A percentile compares a stretch with the other conserved stretches of the same genome.
These are phyloP conservation scores for Gloeostereum incarnatum DNA, from an alignment of 768 basidiomycete genomes.

Conservation along the genomic window DNA sequence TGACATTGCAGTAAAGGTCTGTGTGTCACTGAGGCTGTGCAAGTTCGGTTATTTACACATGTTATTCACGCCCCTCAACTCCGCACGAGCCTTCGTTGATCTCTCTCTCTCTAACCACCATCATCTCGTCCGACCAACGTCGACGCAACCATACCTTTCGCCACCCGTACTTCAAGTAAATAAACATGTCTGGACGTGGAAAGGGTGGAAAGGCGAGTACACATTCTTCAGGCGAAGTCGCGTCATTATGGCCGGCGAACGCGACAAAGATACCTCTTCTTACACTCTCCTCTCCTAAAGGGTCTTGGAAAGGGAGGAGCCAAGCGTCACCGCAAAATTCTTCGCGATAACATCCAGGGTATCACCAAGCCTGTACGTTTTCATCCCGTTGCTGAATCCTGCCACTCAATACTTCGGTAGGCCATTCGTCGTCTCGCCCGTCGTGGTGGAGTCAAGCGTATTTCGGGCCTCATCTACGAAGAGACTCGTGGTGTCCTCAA, in stretches of 20 bases:
- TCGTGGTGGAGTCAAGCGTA: slow-evolving; percentile 74
- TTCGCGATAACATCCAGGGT: slow-evolving; percentile 54
- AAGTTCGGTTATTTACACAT: too few species aligned
- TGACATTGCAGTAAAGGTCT: slow-evolving; percentile 28
- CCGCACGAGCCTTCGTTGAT: too few species aligned
- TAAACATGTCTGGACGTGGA: slow-evolving; percentile 66
- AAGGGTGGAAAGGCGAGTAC: slow-evolving; percentile 53
- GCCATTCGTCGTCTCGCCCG: slow-evolving; percentile 68
- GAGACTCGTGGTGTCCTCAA: slow-evolving; percentile 67
- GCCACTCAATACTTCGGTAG: too few species aligned
- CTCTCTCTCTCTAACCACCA: too few species aligned
- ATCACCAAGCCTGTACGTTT: slow-evolving; percentile 11
- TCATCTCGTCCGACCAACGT: too few species aligned
- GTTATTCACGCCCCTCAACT: too few species aligned
- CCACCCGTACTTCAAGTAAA: too few species aligned
- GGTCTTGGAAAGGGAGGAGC: slow-evolving; percentile 50
- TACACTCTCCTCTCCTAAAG: slow-evolving; percentile 11
- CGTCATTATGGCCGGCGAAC: neutral
- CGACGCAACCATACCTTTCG: too few species aligned
- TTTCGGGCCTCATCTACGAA: slow-evolving; percentile 60
- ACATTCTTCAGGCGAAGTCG: neutral
- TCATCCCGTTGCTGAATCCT: slow-evolving; percentile 29
- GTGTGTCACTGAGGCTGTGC: neutral
- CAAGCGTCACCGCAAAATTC: slow-evolving; percentile 47
- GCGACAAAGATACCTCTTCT: too few species aligned